phyloP scores from a whole-genome alignment of 2,329 filamentous ascomycete species.

The Aureobasidium sp. region DNA sequence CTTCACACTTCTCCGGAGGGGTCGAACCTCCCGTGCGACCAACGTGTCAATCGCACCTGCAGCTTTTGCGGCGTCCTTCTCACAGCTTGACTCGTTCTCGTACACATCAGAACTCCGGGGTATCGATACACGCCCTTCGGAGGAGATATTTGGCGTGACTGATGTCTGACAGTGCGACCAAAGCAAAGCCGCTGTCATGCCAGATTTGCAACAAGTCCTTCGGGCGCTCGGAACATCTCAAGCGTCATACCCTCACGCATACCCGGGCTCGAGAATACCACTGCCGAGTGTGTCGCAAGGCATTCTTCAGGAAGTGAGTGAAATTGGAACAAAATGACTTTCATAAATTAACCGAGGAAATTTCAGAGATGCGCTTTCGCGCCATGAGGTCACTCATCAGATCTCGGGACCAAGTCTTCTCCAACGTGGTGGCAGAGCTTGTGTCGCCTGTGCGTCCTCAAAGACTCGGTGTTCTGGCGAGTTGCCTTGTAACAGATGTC shows the following conservation, averaged over 20 bases:
- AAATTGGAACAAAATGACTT: no score
- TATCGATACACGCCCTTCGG: not conserved
- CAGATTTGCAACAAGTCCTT: slow-evolving; percentile 17
- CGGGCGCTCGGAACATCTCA: slow-evolving; percentile 24
- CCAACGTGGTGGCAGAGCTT: slow-evolving; percentile 23
- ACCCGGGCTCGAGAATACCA: slow-evolving; percentile 20
- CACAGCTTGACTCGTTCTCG: no score
- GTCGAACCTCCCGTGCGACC: not conserved
- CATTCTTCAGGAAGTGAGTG: slow-evolving; percentile 22
- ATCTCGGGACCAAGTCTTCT: slow-evolving; percentile 18
- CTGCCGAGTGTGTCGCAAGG: slow-evolving; percentile 22
- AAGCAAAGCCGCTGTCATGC: not conserved
- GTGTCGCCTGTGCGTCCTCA: slow-evolving; percentile 24
- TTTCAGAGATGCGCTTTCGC: slow-evolving; percentile 23
- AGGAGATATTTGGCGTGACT: not conserved
- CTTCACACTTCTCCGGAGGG: not conserved
- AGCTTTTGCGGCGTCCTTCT: no score
- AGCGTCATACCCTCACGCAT: slow-evolving; percentile 24
- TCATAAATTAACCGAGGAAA: not conserved
- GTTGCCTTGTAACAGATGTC: slow-evolving; percentile 23
- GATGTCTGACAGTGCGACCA: not conserved
- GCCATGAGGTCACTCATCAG: slow-evolving; percentile 24
- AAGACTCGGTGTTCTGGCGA: slow-evolving; percentile 28
- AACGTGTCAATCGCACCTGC: no score
- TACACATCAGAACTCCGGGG: not conserved